Conservation (phyloP, 371 early-diverging fungal species). For the Syncephalastrum sp. region DNA sequence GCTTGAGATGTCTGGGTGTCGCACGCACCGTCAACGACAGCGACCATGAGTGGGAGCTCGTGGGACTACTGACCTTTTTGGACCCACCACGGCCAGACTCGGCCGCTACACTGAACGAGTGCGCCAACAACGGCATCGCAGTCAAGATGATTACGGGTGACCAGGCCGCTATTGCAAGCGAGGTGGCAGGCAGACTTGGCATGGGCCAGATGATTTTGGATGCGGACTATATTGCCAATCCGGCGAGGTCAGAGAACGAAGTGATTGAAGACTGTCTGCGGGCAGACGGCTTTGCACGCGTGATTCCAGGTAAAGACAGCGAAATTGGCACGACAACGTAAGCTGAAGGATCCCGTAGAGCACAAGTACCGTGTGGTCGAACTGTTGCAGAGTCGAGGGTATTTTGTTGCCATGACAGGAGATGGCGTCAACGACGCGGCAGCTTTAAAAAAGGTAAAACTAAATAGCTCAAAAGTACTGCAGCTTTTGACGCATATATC, state of each 20-base stretch:
- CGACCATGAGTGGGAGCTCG: slow-evolving; percentile 47
- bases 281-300: slow-evolving; percentile 83
- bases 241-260: slow-evolving; percentile 50
- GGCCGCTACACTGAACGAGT: slow-evolving; percentile 66
- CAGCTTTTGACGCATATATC: not conserved
- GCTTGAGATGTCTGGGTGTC: slow-evolving; percentile 83
- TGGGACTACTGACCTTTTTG: slow-evolving; percentile 80
- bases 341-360: slow-evolving; percentile 25
- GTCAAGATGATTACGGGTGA: slow-evolving; percentile 90
- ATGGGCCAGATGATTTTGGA: slow-evolving; percentile 70
- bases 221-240: slow-evolving; percentile 67
- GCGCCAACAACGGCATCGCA: slow-evolving; percentile 58
- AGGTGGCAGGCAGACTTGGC: slow-evolving; percentile 74
- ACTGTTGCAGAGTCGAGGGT: slow-evolving; percentile 68
- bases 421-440: slow-evolving; percentile 90
- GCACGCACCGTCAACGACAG: slow-evolving; percentile 73
- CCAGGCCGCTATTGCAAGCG: slow-evolving; percentile 75
- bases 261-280: slow-evolving; percentile 58
- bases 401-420: slow-evolving; percentile 85
- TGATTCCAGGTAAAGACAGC: slow-evolving; percentile 39
- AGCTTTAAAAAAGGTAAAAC: slow-evolving; percentile 68
- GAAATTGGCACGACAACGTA: not conserved
- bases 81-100: slow-evolving; percentile 86
- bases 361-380: slow-evolving; percentile 85
- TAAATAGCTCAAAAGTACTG: not conserved